Base-by-base conservation (phyloP, 2,329 filamentous ascomycete genomes). In the Ophiostoma sp. region DNA sequence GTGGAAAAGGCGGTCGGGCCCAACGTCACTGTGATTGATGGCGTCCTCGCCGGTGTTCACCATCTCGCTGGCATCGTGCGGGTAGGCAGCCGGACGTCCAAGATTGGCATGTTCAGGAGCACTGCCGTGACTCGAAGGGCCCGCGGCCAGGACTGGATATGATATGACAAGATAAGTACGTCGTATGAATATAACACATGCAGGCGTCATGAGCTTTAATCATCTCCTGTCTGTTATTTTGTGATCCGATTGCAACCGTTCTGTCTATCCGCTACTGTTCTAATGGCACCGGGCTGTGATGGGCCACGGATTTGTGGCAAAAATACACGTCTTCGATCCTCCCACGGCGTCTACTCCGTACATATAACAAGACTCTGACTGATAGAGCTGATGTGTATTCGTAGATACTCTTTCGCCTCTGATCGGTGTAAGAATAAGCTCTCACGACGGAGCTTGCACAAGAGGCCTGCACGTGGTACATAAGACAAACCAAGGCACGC, bases 11-110 rank as follows among this genome's bases (percentile, higher is more conserved):
- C 71, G 6, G 71, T 71, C 36, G 71, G 71, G 1, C 67, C 68
- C n/a, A 66, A 67, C 36, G 70, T 72, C 36, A 67, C 68, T 7
- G 69, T 72, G 36, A 62, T 72, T 40, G 71, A 72, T 52, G 71
- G 70, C 7, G 70, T 72, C 6, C 68, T 72, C 11, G 69, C 68
- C 8, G 70, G 69, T 63, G 80, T 80, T 36, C 79, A 80, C 69
- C 78, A 81, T 18, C 73, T 71, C 71, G 79, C 76, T 16, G 83
- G 78, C 60, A 82, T 73, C 1, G 72, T 76, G 64, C 78, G 77
- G n/a, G 81, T 74, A n/a, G 83, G 71, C 41, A 66, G 66, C 14
- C 66, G 69, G n/a, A 72, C 71, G 7, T 68, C 70, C 40, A 70
- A 70, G 42, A 65, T 55, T 1, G 71, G 71, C 41, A 16, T 66